Conservation (phyloP, 257 asterid genomes). For the Solanum infundibuliforme region DNA sequence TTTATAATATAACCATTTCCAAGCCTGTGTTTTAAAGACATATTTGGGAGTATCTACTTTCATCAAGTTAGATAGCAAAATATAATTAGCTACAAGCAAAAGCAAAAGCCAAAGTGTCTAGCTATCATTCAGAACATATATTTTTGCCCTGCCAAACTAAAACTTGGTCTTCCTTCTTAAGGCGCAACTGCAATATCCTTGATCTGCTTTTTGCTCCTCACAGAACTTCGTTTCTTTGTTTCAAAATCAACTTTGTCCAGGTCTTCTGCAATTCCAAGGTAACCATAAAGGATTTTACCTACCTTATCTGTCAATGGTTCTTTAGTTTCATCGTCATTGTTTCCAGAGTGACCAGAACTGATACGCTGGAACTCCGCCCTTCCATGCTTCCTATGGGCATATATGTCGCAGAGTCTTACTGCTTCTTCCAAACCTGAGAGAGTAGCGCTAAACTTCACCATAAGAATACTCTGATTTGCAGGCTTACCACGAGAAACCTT, state of each 20-base stretch:
- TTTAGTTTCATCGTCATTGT: constrained; percentile 6
- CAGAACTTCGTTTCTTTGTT: constrained; percentile 40
- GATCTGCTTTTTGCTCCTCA: constrained; percentile 57
- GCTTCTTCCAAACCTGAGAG: constrained; percentile 66
- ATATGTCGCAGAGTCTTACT: constrained; percentile 34
- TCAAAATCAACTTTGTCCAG: constrained; percentile 56
- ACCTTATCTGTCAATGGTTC: constrained; percentile 1
- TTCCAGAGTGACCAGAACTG: constrained; percentile 2
- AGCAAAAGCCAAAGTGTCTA: not conserved
- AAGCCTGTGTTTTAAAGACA: not conserved
- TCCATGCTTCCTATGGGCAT: constrained; percentile 33
- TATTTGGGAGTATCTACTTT: not conserved
- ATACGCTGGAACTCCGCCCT: constrained; percentile 26
- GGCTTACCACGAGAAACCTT: constrained; percentile 56
- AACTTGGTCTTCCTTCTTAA: not conserved
- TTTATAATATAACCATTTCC: not conserved
- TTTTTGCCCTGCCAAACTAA: not conserved
- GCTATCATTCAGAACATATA: not conserved
- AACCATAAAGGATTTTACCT: constrained; percentile 37
- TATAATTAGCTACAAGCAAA: not conserved
- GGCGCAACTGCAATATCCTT: constrained; percentile 33
- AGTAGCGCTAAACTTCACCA: constrained; percentile 54
- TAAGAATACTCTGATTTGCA: constrained; percentile 48
- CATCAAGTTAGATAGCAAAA: not conserved
- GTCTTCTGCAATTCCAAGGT: constrained; percentile 59